Percentiles rank a stretch among this genome's conserved stretches.
phyloP scores from a whole-genome alignment of 805 yeast species.

The Tetrapisispora phaffii region DNA sequence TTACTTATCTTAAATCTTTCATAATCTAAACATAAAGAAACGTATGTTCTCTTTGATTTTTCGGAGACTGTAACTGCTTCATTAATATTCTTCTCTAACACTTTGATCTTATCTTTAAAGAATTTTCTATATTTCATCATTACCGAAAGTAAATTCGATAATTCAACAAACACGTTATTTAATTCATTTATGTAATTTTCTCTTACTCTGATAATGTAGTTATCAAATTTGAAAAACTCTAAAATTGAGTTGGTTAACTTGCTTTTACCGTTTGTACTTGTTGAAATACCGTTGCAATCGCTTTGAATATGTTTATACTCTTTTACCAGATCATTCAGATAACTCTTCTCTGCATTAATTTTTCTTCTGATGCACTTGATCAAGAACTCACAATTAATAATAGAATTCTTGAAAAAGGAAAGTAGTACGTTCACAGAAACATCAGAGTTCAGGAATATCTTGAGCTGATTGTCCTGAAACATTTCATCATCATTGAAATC shows the following conservation, averaged over 20 bases:
- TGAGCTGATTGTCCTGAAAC: not conserved
- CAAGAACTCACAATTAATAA: slow-evolving; percentile 77
- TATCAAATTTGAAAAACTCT: slow-evolving; percentile 59
- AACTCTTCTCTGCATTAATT: slow-evolving; percentile 68
- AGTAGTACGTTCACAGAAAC: slow-evolving; percentile 66
- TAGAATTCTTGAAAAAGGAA: slow-evolving; percentile 64
- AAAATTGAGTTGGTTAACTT: not conserved
- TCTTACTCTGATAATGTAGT: slow-evolving; percentile 62
- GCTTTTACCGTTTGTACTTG: not conserved
- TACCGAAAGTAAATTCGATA: slow-evolving; percentile 57
- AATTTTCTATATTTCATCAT: slow-evolving; percentile 64
- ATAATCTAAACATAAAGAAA: slow-evolving; percentile 72
- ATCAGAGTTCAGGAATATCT: slow-evolving; percentile 48
- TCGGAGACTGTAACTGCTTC: slow-evolving; percentile 80
- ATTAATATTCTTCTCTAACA: slow-evolving; percentile 71
- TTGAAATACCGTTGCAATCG: slow-evolving; percentile 2
- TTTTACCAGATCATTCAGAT: slow-evolving; percentile 63
- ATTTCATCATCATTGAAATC: not conserved
- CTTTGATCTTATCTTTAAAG: slow-evolving; percentile 70
- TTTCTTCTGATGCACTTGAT: slow-evolving; percentile 68
- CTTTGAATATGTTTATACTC: slow-evolving; percentile 41
- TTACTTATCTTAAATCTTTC: slow-evolving; percentile 61
- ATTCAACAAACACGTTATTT: slow-evolving; percentile 77
- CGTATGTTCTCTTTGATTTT: slow-evolving; percentile 73
- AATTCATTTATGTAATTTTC: slow-evolving; percentile 68